Conservation (phyloP, 768 basidiomycete genomes). For the Suillus weaverae region DNA sequence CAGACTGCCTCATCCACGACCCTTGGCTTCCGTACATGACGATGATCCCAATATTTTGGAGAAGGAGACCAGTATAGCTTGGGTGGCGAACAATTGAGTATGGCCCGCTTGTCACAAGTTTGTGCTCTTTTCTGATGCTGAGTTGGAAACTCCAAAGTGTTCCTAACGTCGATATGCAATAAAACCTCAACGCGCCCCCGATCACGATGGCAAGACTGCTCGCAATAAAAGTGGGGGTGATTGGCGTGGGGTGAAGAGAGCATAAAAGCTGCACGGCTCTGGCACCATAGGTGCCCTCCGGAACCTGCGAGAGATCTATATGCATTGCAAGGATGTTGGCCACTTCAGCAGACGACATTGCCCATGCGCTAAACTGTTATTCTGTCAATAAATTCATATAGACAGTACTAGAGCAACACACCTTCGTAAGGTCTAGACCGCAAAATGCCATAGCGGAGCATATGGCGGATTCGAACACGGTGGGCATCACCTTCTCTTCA, state of each 20-base stretch:
- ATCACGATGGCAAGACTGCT: constrained; percentile 16
- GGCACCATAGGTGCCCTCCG: neutral
- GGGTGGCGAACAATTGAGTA: constrained; percentile 32
- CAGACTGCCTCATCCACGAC: constrained; percentile 17
- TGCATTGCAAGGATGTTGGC: constrained; percentile 1
- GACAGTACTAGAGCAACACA: neutral
- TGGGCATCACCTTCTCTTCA: constrained; percentile 13
- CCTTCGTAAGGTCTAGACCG: neutral
- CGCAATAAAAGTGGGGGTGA: constrained; percentile 17
- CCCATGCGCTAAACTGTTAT: neutral
- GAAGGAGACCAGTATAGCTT: constrained; percentile 22
- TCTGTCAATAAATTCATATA: neutral
- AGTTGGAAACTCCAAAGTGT: constrained; percentile 29
- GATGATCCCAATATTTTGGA: constrained; percentile 9
- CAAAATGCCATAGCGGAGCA: neutral
- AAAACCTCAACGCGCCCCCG: constrained; percentile 23
- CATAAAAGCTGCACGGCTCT: neutral
- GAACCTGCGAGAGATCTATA: neutral
- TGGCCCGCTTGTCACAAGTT: constrained; percentile 28
- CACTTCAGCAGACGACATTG: neutral
- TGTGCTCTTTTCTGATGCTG: constrained; percentile 22
- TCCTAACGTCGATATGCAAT: constrained; percentile 27
- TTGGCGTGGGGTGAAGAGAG: neutral
- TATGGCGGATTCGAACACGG: neutral
- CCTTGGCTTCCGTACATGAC: constrained; percentile 6